Evolutionary conservation across 805 yeast genomes (phyloP).

Genomic region (Candida loeiensis): DNA sequence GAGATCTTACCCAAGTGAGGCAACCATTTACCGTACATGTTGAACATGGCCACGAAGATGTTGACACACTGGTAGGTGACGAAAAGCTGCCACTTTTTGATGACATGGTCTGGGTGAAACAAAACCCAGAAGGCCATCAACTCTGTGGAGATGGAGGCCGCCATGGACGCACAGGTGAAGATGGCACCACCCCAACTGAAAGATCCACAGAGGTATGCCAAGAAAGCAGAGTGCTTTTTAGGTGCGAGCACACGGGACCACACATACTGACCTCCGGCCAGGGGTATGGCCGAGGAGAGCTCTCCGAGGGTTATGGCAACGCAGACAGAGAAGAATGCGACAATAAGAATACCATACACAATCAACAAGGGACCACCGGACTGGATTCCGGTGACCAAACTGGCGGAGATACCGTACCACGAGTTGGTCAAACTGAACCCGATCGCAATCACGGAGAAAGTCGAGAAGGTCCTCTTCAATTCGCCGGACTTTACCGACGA

Average conservation of each 20-base stretch:
- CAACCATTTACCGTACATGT: constrained; percentile 34
- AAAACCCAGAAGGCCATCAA: constrained; percentile 38
- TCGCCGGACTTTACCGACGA: constrained; percentile 15
- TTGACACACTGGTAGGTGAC: constrained; percentile 36
- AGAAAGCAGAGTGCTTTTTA: constrained; percentile 32
- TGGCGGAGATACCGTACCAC: constrained; percentile 41
- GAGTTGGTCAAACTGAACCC: constrained; percentile 43
- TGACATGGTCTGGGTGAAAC: constrained; percentile 31
- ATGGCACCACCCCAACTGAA: constrained; percentile 43
- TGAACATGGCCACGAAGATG: constrained; percentile 28
- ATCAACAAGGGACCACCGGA: constrained; percentile 42
- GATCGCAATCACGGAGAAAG: constrained; percentile 37
- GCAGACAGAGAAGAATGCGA: constrained; percentile 32
- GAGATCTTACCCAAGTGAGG: constrained; percentile 34
- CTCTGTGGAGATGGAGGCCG: constrained; percentile 31
- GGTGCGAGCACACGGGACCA: constrained; percentile 42
- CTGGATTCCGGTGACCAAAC: constrained; percentile 38
- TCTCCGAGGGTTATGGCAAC: constrained; percentile 39
- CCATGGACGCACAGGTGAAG: constrained; percentile 40
- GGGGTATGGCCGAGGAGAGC: constrained; percentile 37
- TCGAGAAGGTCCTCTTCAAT: constrained; percentile 35
- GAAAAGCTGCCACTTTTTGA: constrained; percentile 35
- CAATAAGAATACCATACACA: constrained; percentile 39
- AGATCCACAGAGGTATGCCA: constrained; percentile 39
- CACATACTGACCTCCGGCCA: constrained; percentile 43